Evolutionary conservation across 2,329 filamentous ascomycete species (phyloP), one percentile per base, ranked within the genome.

Genomic region (Epichloe sp.): DNA sequence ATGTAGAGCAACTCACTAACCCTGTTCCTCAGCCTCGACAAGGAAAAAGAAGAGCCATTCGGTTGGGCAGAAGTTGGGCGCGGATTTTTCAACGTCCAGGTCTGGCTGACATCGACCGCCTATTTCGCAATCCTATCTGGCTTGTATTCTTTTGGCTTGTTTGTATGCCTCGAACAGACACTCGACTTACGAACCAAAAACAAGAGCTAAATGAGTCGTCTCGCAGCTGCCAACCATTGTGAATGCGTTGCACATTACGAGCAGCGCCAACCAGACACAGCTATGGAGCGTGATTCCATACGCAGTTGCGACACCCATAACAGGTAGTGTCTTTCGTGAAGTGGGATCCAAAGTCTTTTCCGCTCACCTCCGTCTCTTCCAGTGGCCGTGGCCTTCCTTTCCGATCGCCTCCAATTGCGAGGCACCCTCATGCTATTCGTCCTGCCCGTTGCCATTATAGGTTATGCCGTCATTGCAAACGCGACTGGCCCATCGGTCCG

Each of bases 271-370:
- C 58, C 64, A 79, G 57, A 73, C 77, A 1, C 80, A 83, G 56
- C 69, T 83, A 6, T 81, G 78, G 78, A 78, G 77, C 1, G 79
- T 83, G 15, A 80, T 82, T 38, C 79, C 79, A 0, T 83, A 83
- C 57, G 79, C 79, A 0, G 76, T 81, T 0, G 80, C 79, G 1
- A 72, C 78, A 0, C 66, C 78, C 1, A 64, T 78, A 8, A 79
- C 76, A 19, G 72, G 75, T 75, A 26, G 26, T 8, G 26, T 26
- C 26, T 26, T 8, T 26, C 26, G 26, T 10, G 26, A 31, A 10
- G 26, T 31, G 26, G 26, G 26, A 31, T 31, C 3, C 26, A 10
- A 31, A 31, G 26, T 4, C 26, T 1, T 31, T 31, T 31, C 8
- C 26, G 26, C 26, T 31, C 8, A 31, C 26, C 7, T 31, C 26